Evolutionary conservation across 1,284 basidiomycete species (phyloP), one percentile per base, ranked within the genome.

Genomic region (Ustilago sp.): DNA sequence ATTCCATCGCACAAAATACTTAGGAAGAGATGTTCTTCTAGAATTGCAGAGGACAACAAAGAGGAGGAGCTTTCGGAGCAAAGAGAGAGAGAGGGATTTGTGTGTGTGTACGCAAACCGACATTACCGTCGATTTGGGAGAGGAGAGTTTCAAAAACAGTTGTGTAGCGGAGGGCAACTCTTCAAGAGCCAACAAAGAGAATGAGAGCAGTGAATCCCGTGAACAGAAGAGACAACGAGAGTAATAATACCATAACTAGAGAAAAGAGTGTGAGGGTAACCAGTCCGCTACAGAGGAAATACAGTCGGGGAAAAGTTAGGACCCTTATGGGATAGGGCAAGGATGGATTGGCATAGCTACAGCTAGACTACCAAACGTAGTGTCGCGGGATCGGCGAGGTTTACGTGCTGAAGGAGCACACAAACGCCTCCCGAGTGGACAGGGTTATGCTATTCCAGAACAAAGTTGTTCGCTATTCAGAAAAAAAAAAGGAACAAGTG

Each of bases 381-480:
- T 52, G 28, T 58, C 64, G 11, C 63, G 45, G 34, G 53, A 67
- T 17, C 64, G 34, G 17, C 59, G 34, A 1, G 48, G 34, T 41
- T 59, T 63, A 12, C 19, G 35, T 32, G 60, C 50, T 15, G 63
- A 28, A 5, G 66, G 66, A 15, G 66, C 66, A 32, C 31, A 50
- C 1, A 59, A 59, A 3, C 47, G 63, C 39, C 13, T 66, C 57
- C 50, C 51, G 56, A 9, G 56, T 63, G 23, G 43, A 28, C 15
- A 32, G 39, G 50, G 50, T 67, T 28, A 67, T 28, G 23, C 53
- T 68, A 62, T 39, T 76, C 74, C 74, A 73, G 34, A 66, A 73
- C 56, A 39, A 65, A 62, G 32, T 68, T 60, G 55, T 66, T 64
- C 45, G 63, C 63, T 68, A 63, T 57, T 70, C 55, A 59, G 70